These are phyloP conservation scores for Monocercomonoides exilis DNA, from an alignment of 78 protist species.

Conservation along the genomic window DNA sequence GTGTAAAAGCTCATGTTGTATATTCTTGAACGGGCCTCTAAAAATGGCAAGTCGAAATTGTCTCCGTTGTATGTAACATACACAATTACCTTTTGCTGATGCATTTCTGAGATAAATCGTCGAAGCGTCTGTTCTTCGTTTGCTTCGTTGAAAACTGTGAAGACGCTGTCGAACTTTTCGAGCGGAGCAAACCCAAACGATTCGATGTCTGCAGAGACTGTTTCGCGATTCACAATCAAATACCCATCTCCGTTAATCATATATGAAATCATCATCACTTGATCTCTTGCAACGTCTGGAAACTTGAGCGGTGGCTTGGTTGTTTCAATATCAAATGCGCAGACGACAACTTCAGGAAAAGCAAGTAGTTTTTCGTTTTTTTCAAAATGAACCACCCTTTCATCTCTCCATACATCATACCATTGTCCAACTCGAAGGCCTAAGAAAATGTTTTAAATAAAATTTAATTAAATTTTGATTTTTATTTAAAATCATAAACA, in stretches of 20 bases:
- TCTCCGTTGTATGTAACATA: slow-evolving; percentile 97
- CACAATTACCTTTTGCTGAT: slow-evolving; percentile 57
- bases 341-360: slow-evolving; percentile 63
- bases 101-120: background rate
- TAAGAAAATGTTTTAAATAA: background rate
- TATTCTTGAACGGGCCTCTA: slow-evolving; percentile 67
- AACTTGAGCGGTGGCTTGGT: slow-evolving; percentile 89
- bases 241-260: slow-evolving; percentile 68
- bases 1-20: slow-evolving; percentile 49
- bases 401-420: background rate
- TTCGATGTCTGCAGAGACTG: background rate
- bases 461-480: background rate
- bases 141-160: background rate
- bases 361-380: background rate
- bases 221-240: background rate
- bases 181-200: background rate
- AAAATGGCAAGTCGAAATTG: slow-evolving; percentile 96
- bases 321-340: slow-evolving; percentile 98
- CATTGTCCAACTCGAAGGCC: background rate
- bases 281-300: slow-evolving; percentile 71
- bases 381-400: background rate
- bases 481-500: background rate
- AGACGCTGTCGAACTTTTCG: background rate
- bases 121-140: background rate
- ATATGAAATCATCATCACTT: slow-evolving; percentile 89